Percentiles rank a stretch among this genome's conserved stretches.
phyloP scores from a whole-genome alignment of 495 filamentous ascomycete genomes.

The Amniculicola lignicola region DNA sequence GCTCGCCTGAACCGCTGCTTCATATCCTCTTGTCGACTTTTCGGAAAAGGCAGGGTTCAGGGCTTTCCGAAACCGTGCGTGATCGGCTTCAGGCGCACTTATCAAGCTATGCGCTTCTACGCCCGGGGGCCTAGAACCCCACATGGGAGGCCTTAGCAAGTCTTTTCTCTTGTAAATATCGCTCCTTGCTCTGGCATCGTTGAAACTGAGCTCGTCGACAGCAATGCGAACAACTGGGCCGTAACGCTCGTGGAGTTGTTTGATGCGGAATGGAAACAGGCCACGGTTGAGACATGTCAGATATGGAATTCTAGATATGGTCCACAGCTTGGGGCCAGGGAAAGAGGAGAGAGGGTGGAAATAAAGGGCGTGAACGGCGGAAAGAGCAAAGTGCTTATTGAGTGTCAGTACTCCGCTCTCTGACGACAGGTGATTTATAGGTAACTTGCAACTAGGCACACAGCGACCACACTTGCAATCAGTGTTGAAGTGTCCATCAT shows the following conservation, averaged over 20 bases:
- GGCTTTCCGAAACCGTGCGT: constrained; percentile 20
- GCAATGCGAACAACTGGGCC: constrained; percentile 19
- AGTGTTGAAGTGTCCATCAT: not conserved
- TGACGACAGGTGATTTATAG: not conserved
- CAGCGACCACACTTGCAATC: not conserved
- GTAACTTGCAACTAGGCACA: not conserved
- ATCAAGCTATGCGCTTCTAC: constrained; percentile 15
- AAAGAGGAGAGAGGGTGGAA: constrained; percentile 51
- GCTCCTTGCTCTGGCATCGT: constrained; percentile 15
- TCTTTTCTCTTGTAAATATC: constrained; percentile 22
- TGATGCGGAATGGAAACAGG: constrained; percentile 4
- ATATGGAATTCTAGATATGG: constrained; percentile 43
- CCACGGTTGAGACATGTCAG: constrained; percentile 12
- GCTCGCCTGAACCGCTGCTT: constrained; percentile 1
- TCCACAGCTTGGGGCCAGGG: constrained; percentile 52
- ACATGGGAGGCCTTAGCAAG: constrained; percentile 15
- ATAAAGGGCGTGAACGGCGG: constrained; percentile 47
- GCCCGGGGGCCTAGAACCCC: constrained; percentile 12
- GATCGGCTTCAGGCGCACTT: not conserved
- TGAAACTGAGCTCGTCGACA: constrained; percentile 19
- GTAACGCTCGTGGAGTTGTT: constrained; percentile 23
- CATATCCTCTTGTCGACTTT: constrained; percentile 3
- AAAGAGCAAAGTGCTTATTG: constrained; percentile 12
- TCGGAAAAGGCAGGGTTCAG: constrained; percentile 9
- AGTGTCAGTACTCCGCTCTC: not conserved